Conservation (phyloP, 345 rosid species). For the Erucastrum elatum region DNA sequence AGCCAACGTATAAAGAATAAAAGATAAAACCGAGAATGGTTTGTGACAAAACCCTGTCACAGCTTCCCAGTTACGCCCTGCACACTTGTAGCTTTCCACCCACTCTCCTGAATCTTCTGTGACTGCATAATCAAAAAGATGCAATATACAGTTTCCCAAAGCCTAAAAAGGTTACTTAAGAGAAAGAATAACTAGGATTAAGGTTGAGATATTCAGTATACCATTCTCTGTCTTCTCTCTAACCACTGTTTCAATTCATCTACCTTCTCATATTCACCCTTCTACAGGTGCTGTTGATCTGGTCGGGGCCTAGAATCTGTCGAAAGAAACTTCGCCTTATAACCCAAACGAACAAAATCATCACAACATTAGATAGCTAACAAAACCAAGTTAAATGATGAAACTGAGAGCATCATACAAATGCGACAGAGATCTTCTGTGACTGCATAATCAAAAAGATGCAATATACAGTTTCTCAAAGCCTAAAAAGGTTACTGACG, state of each 20-base stretch:
- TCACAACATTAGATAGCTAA: not conserved
- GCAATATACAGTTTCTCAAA: no score
- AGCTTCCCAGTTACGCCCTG: no score
- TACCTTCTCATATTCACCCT: slow-evolving; percentile 95
- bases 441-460: slow-evolving; percentile 49
- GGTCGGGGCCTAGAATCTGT: slow-evolving; percentile 96
- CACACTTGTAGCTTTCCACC: no score
- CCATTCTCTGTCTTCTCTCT: slow-evolving; percentile 96
- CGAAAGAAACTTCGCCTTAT: slow-evolving; percentile 89
- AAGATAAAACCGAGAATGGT: no score
- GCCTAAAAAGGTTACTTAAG: not conserved
- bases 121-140: slow-evolving; percentile 49
- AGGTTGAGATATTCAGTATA: slow-evolving; percentile 31
- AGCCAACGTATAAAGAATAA: no score
- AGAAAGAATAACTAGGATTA: not conserved
- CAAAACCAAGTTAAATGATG: not conserved
- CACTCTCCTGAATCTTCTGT: slow-evolving; percentile 28
- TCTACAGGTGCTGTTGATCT: slow-evolving; percentile 92
- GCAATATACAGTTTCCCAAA: no score
- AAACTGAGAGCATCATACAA: not conserved
- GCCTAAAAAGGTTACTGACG: not conserved
- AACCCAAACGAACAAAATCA: not conserved
- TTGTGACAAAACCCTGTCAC: no score
- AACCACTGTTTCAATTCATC: slow-evolving; percentile 85
- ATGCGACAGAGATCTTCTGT: slow-evolving; percentile 28